phyloP scores from a whole-genome alignment of 495 filamentous ascomycete species.

The Xylaria longipes region DNA sequence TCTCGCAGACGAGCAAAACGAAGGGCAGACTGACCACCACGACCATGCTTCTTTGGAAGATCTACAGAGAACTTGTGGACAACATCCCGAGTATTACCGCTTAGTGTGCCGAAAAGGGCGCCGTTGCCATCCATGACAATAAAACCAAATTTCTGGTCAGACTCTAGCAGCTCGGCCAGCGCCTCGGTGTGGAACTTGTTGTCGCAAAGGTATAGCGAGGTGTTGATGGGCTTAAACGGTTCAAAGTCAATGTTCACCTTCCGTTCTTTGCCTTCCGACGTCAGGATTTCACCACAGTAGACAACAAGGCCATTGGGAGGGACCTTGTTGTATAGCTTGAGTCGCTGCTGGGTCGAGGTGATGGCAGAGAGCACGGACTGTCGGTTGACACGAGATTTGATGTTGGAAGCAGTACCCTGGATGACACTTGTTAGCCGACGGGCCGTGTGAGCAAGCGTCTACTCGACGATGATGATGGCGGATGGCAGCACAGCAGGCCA shows the following conservation, averaged over 20 bases:
- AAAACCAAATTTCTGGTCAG: slow-evolving; percentile 98
- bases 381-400: slow-evolving; percentile 98
- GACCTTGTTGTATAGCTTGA: slow-evolving; percentile 98
- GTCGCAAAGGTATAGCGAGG: slow-evolving; percentile 97
- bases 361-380: slow-evolving; percentile 97
- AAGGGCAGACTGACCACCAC: slow-evolving; percentile 98
- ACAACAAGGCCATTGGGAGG: slow-evolving; percentile 96
- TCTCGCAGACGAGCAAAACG: slow-evolving; percentile 99
- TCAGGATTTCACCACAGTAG: slow-evolving; percentile 99
- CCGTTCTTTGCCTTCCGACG: slow-evolving; percentile 94
- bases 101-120: slow-evolving; percentile 93
- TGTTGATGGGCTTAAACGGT: slow-evolving; percentile 99
- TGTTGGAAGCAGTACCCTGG: slow-evolving; percentile 96
- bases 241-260: slow-evolving; percentile 99
- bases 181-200: slow-evolving; percentile 99
- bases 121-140: slow-evolving; percentile 99
- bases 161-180: slow-evolving; percentile 93
- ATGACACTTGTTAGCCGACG: slow-evolving; percentile 36
- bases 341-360: slow-evolving; percentile 96
- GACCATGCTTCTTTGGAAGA: slow-evolving; percentile 98
- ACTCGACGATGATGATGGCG: slow-evolving; percentile 10
- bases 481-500: background rate
- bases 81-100: slow-evolving; percentile 95
- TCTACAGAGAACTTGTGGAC: slow-evolving; percentile 97
- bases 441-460: slow-evolving; percentile 4